phyloP scores from a whole-genome alignment of 1,139 yeast genomes.

The Pneumocystis carinii region DNA sequence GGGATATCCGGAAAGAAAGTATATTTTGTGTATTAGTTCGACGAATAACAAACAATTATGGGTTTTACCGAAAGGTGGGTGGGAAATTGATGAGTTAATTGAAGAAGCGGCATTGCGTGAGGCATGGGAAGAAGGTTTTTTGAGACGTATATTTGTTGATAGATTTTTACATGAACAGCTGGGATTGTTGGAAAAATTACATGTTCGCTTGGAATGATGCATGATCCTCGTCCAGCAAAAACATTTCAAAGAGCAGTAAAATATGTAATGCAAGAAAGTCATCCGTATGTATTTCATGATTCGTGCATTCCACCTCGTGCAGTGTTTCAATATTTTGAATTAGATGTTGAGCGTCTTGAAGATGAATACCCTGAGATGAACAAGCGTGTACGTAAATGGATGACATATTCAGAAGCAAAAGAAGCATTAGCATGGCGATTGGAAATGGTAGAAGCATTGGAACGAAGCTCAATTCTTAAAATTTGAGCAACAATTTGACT shows the following conservation, averaged over 20 bases:
- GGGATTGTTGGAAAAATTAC: constrained; percentile 9
- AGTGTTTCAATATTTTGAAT: constrained; percentile 10
- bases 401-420: constrained; percentile 12
- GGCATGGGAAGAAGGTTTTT: constrained; percentile 98
- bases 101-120: constrained; percentile 61
- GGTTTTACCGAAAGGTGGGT: constrained; percentile 90
- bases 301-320: constrained; percentile 5
- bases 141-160: constrained; percentile 41
- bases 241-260: constrained; percentile 4
- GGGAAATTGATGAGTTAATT: constrained; percentile 64
- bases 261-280: not conserved
- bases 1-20: constrained; percentile 5
- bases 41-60: constrained; percentile 37
- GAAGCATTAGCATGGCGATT: constrained; percentile 6
- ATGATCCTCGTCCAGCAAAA: constrained; percentile 6
- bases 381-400: constrained; percentile 12
- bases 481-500: not conserved
- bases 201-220: constrained; percentile 3
- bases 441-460: constrained; percentile 10
- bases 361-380: constrained; percentile 12
- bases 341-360: constrained; percentile 5
- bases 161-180: not conserved
- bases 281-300: not conserved
- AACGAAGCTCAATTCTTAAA: constrained; percentile 8
- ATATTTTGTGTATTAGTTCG: constrained; percentile 63